A percentile compares a stretch with the other conserved stretches of the same genome.
Conservation (phyloP, 2,329 filamentous ascomycete species). For the Trichophyton benhamiae region DNA sequence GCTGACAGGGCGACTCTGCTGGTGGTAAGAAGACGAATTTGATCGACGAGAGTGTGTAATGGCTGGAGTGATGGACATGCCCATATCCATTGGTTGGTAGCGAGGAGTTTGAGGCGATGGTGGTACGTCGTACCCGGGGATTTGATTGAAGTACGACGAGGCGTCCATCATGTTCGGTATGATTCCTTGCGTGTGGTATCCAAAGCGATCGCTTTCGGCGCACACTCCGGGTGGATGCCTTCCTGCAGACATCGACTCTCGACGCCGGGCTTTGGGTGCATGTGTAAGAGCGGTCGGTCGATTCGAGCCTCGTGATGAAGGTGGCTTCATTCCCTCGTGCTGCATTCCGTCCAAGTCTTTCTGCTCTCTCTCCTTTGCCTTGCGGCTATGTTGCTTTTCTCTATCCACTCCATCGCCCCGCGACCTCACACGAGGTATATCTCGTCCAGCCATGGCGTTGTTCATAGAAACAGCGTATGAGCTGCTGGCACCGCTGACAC, state of each 20-base stretch:
- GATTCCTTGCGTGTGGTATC: slow-evolving; percentile 21
- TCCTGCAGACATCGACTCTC: slow-evolving; percentile 16
- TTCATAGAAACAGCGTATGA: slow-evolving; percentile 28
- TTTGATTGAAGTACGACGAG: slow-evolving; percentile 14
- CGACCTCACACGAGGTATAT: slow-evolving; percentile 13
- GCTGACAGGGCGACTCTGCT: slow-evolving; percentile 26
- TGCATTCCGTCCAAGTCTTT: slow-evolving; percentile 17
- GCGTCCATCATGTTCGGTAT: slow-evolving; percentile 18
- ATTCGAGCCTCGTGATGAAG: slow-evolving; percentile 21
- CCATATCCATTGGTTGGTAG: slow-evolving; percentile 21
- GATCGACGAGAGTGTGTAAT: slow-evolving; percentile 19
- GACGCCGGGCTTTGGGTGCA: slow-evolving; percentile 23
- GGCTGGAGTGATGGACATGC: slow-evolving; percentile 15
- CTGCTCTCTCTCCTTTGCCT: slow-evolving; percentile 10
- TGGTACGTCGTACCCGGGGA: slow-evolving; percentile 16
- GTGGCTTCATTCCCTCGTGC: slow-evolving; percentile 27
- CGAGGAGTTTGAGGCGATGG: slow-evolving; percentile 18
- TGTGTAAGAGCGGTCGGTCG: slow-evolving; percentile 21
- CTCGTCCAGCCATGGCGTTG: slow-evolving; percentile 19
- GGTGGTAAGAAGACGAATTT: slow-evolving; percentile 26
- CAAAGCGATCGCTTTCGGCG: slow-evolving; percentile 26
- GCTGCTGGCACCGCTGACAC: slow-evolving; percentile 31
- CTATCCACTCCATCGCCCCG: slow-evolving; percentile 20
- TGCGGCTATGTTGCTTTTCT: slow-evolving; percentile 15
- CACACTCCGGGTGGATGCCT: slow-evolving; percentile 24